phyloP scores from a whole-genome alignment of 768 basidiomycete genomes.

The Tephrocybe sp. region DNA sequence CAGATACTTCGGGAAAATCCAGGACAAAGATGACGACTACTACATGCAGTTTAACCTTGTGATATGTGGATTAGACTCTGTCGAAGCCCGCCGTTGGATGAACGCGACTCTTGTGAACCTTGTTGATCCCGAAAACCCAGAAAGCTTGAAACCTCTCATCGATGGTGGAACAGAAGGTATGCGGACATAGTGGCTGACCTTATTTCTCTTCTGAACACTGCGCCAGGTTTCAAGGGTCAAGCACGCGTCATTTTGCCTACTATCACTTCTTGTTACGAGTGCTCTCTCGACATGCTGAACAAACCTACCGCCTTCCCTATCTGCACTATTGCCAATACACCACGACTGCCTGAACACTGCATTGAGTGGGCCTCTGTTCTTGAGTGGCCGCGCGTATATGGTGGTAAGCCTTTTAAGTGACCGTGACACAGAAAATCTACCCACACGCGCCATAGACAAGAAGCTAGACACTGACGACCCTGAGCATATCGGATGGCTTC shows the following conservation, averaged over 20 bases:
- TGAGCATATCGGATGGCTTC: conserved; percentile 95
- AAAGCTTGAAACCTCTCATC: conserved; percentile 94
- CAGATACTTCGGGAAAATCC: conserved; percentile 96
- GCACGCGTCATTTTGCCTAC: conserved; percentile 96
- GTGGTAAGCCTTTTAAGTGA: conserved; percentile 51
- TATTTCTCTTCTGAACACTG: conserved; percentile 1
- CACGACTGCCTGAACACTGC: conserved; percentile 96
- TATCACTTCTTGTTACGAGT: conserved; percentile 96
- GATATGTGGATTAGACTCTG: conserved; percentile 96
- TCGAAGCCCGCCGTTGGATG: conserved; percentile 98
- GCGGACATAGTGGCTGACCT: conserved; percentile 4
- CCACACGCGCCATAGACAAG: conserved; percentile 57
- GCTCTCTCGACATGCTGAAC: conserved; percentile 97
- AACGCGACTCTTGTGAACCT: conserved; percentile 96
- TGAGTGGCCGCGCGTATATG: conserved; percentile 95
- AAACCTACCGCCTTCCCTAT: conserved; percentile 97
- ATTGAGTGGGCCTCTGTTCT: conserved; percentile 99
- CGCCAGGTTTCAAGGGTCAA: conserved; percentile 94
- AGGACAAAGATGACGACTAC: conserved; percentile 94
- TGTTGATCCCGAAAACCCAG: conserved; percentile 90
- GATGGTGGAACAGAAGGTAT: conserved; percentile 98
- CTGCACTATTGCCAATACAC: conserved; percentile 98
- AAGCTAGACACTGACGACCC: conserved; percentile 98
- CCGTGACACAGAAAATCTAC: neutral
- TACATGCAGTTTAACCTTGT: conserved; percentile 97